These are phyloP conservation scores for Isabelozyma heimii DNA, from an alignment of 805 yeast genomes.

Conservation along the genomic window DNA sequence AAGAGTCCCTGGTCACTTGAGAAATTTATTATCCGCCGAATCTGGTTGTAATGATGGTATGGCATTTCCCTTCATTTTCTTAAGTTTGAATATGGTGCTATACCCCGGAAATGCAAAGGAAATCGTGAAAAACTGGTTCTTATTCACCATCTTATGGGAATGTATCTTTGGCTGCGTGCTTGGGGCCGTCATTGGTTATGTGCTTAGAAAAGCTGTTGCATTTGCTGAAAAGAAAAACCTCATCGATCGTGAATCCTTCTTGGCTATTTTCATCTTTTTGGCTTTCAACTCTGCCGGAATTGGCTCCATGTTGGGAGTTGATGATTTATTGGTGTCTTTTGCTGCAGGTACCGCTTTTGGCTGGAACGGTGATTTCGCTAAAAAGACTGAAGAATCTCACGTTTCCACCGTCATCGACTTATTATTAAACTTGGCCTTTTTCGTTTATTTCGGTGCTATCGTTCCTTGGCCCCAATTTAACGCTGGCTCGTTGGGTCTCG, in stretches of 20 bases:
- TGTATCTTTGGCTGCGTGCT: constrained; percentile 75
- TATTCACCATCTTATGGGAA: constrained; percentile 74
- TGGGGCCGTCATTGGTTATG: constrained; percentile 71
- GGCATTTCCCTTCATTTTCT: constrained; percentile 86
- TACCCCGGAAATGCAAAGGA: constrained; percentile 63
- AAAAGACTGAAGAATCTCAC: constrained; percentile 78
- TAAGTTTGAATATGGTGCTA: constrained; percentile 67
- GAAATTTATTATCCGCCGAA: constrained; percentile 80
- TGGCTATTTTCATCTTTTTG: constrained; percentile 78
- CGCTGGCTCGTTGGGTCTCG: constrained; percentile 54
- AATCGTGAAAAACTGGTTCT: constrained; percentile 78
- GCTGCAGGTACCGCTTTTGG: constrained; percentile 93
- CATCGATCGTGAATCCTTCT: constrained; percentile 85
- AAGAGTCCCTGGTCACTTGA: constrained; percentile 89
- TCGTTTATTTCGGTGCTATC: constrained; percentile 87
- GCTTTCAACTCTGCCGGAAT: constrained; percentile 86
- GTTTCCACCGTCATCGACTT: constrained; percentile 89
- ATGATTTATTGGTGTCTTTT: constrained; percentile 84
- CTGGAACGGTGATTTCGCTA: constrained; percentile 90
- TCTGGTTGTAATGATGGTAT: constrained; percentile 93
- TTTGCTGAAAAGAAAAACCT: constrained; percentile 67
- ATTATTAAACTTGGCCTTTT: constrained; percentile 77
- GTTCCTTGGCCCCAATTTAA: constrained; percentile 86
- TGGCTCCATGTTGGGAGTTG: constrained; percentile 84
- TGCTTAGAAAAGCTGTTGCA: constrained; percentile 66